A percentile compares a stretch with the other conserved stretches of the same genome.
Evolutionary conservation across 2,329 filamentous ascomycete genomes (phyloP).

Genomic region (Laburnicola sp.): DNA sequence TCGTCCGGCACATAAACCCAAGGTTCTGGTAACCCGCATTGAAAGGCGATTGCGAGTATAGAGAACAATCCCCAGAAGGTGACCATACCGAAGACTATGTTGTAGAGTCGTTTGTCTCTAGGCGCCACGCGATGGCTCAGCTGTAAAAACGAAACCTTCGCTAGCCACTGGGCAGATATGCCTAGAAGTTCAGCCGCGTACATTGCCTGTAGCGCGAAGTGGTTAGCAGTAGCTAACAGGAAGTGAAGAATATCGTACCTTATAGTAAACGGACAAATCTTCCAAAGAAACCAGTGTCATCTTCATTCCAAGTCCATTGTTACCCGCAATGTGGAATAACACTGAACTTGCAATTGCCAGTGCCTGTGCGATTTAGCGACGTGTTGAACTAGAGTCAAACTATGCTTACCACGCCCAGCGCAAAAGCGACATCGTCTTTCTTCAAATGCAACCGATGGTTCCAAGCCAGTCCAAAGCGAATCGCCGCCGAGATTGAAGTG

Average conservation of each 20-base stretch:
- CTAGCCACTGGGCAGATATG: slow-evolving; percentile 14
- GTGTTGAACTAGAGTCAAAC: neutral
- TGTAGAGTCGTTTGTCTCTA: slow-evolving; percentile 7
- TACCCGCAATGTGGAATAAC: slow-evolving; percentile 15
- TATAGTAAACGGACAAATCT: slow-evolving; percentile 13
- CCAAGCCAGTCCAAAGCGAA: slow-evolving; percentile 17
- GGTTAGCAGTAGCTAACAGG: neutral
- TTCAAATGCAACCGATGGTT: slow-evolving; percentile 14
- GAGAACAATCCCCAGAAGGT: slow-evolving; percentile 17
- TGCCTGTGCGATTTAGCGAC: slow-evolving; percentile 4
- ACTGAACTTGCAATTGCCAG: slow-evolving; percentile 14
- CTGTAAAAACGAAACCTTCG: slow-evolving; percentile 15
- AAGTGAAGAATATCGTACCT: slow-evolving; percentile 4
- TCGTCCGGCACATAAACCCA: slow-evolving; percentile 13
- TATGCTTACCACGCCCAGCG: slow-evolving; percentile 11
- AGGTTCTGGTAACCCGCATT: slow-evolving; percentile 23
- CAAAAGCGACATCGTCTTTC: slow-evolving; percentile 15
- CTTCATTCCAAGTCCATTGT: slow-evolving; percentile 17
- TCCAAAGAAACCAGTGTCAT: slow-evolving; percentile 7
- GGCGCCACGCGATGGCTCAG: slow-evolving; percentile 18
- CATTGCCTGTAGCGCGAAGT: slow-evolving; percentile 9
- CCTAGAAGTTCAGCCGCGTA: slow-evolving; percentile 13
- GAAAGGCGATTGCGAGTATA: slow-evolving; percentile 17
- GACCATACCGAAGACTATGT: slow-evolving; percentile 14
- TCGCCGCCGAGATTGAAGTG: slow-evolving; percentile 7